phyloP scores from a whole-genome alignment of 2,329 filamentous ascomycete species.

The Fusarium clavum region DNA sequence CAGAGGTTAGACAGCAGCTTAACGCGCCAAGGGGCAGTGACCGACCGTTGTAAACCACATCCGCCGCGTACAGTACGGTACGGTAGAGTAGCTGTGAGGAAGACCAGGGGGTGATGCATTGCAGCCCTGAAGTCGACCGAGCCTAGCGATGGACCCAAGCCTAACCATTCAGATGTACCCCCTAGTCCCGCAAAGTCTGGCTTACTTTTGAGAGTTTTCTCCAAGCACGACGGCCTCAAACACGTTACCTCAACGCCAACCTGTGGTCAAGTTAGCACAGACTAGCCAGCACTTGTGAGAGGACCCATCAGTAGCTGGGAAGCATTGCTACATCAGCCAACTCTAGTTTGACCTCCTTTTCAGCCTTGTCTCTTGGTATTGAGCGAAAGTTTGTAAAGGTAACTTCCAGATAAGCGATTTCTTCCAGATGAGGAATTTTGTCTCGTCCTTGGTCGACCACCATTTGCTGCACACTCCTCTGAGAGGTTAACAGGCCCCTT shows the following conservation, averaged over 20 bases:
- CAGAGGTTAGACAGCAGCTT: slow-evolving; percentile 27
- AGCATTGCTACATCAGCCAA: slow-evolving; percentile 11
- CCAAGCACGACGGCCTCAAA: slow-evolving; percentile 36
- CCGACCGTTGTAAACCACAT: slow-evolving; percentile 39
- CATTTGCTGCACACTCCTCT: slow-evolving; percentile 24
- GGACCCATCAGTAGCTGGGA: slow-evolving; percentile 17
- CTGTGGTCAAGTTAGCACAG: slow-evolving; percentile 24
- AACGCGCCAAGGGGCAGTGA: slow-evolving; percentile 37
- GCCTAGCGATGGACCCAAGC: slow-evolving; percentile 25
- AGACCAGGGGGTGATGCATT: slow-evolving; percentile 36
- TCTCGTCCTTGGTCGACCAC: slow-evolving; percentile 17
- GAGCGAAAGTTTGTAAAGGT: background rate
- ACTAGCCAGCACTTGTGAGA: slow-evolving; percentile 27
- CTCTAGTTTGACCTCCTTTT: slow-evolving; percentile 34
- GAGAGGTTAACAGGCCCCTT: slow-evolving; percentile 28
- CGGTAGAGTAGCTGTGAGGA: slow-evolving; percentile 8
- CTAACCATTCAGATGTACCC: slow-evolving; percentile 29
- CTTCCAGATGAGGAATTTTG: slow-evolving; percentile 30
- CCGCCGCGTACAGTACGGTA: slow-evolving; percentile 13
- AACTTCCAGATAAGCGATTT: slow-evolving; percentile 21
- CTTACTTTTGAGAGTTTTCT: slow-evolving; percentile 20
- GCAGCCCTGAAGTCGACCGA: slow-evolving; percentile 37
- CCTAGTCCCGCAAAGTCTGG: slow-evolving; percentile 33
- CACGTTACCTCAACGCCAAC: slow-evolving; percentile 29
- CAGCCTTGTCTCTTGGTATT: slow-evolving; percentile 32